Base-by-base conservation (phyloP, 305 asterid genomes). In the Fraxinus greggii region DNA sequence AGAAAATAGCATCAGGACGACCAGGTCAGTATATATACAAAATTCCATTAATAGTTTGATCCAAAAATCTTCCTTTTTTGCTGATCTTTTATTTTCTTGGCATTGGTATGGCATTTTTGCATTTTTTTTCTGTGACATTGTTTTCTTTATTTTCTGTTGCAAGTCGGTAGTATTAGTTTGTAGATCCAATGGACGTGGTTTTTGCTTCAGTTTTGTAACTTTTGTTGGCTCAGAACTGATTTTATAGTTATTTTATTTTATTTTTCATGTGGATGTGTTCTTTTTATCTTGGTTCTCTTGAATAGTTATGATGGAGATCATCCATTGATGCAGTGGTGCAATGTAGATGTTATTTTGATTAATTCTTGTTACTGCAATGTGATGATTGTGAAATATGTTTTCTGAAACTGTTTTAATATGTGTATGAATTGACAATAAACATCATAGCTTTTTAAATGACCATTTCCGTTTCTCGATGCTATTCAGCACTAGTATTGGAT, bases 171-270 rank as follows among this genome's bases (percentile, higher is more conserved):
- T 83, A 78, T 83, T 81, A 42, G 80, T 81, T 86, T 33, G 63
- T 82, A 85, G 92, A 93, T 91, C 95, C 93, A 85, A 70, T 83
- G 81, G 74, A 72, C 88, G 83, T 83, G 73, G 85, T 80, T 19
- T 45, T 38, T 72, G 80, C 80, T 75, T 73, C 45, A 79, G 78
- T 59, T 26, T 84, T 9, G 84, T 33, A 33, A 24, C 38, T 81
- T 85, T 54, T 84, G 1, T 73, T 42, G n/a, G 67, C 42, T 36
- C 4, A 19, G 73, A 82, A 33, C 82, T 79, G 81, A 59, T 83
- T 75, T 84, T 83, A 51, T 78, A 79, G 85, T 83, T 54, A 76
- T 83, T 72, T 75, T 42, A 42, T 78, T 83, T 74, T 81, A 65
- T 72, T 32, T 63, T 76, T 81, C 77, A 85, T 29, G 84, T 84